phyloP scores from a whole-genome alignment of 495 filamentous ascomycete genomes.

The Penicillium desertorum region DNA sequence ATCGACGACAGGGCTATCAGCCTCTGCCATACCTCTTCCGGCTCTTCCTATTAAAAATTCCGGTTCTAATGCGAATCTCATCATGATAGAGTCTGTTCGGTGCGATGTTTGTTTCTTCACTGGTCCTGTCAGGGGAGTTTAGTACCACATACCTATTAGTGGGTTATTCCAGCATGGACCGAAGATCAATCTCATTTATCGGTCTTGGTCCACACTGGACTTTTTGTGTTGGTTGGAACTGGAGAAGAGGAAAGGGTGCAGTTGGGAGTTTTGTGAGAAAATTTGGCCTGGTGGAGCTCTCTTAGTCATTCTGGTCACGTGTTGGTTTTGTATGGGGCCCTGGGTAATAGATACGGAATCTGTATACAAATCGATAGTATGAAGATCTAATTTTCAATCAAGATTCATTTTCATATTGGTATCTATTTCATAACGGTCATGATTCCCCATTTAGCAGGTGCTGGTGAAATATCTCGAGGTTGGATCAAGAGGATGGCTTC shows the following conservation, averaged over 20 bases:
- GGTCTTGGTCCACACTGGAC: not conserved
- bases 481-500: constrained; percentile 56
- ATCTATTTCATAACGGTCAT: not conserved
- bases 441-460: not conserved
- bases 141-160: constrained; percentile 9
- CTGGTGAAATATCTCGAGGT: not conserved
- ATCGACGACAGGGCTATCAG: constrained; percentile 43
- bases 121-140: constrained; percentile 2
- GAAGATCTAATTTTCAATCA: not conserved
- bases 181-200: constrained; percentile 3
- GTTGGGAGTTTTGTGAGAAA: constrained; percentile 14
- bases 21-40: constrained; percentile 51
- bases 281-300: constrained; percentile 13
- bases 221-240: constrained; percentile 9
- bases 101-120: constrained; percentile 15
- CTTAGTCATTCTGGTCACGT: constrained; percentile 20
- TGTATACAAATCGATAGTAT: not conserved
- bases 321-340: not conserved
- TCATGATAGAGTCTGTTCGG: constrained; percentile 36
- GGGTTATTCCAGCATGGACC: not conserved
- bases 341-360: not conserved
- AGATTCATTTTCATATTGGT: not conserved
- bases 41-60: constrained; percentile 51
- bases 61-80: constrained; percentile 46
- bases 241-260: constrained; percentile 11